phyloP scores from a whole-genome alignment of 2,329 filamentous ascomycete species.

The Claviceps paspali region DNA sequence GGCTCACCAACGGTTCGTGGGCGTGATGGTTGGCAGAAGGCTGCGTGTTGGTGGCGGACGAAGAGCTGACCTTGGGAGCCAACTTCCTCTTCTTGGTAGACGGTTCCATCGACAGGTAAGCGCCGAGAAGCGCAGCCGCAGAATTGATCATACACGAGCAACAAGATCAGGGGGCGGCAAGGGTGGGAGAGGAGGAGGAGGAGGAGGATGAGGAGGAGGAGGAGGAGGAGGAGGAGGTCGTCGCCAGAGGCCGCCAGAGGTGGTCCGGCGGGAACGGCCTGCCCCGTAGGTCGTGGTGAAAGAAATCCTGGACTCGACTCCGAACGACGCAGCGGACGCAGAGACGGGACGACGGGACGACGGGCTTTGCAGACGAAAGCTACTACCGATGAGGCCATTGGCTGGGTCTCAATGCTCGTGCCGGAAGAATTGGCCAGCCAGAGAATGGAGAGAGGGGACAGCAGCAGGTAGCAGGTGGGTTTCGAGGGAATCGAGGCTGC shows the following conservation, averaged over 20 bases:
- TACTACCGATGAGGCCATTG: constrained; percentile 3
- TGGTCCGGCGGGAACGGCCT: not conserved
- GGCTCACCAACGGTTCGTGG: constrained; percentile 6
- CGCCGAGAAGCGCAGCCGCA: constrained; percentile 6
- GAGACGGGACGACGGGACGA: not conserved
- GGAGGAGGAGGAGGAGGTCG: not conserved
- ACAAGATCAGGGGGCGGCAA: not conserved
- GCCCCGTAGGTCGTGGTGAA: constrained; percentile 2
- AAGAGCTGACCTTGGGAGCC: constrained; percentile 25
- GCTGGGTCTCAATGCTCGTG: constrained; percentile 3
- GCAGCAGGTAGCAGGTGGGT: constrained; percentile 2
- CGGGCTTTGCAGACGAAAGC: not conserved
- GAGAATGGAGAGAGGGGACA: constrained; percentile 1
- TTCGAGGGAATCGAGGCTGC: constrained; percentile 5
- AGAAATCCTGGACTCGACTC: not conserved
- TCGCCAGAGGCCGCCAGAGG: not conserved
- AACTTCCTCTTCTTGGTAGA: constrained; percentile 28
- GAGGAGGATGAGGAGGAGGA: not conserved
- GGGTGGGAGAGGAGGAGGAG: too few relatives aligned
- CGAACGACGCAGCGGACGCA: constrained; percentile 1
- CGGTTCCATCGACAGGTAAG: constrained; percentile 23
- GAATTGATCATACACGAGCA: constrained; percentile 8
- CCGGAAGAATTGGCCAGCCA: constrained; percentile 4
- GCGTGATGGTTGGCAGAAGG: constrained; percentile 6
- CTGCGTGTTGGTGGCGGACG: constrained; percentile 16